phyloP scores from a whole-genome alignment of 306 rosid species.

The Mucuna pruriens region DNA sequence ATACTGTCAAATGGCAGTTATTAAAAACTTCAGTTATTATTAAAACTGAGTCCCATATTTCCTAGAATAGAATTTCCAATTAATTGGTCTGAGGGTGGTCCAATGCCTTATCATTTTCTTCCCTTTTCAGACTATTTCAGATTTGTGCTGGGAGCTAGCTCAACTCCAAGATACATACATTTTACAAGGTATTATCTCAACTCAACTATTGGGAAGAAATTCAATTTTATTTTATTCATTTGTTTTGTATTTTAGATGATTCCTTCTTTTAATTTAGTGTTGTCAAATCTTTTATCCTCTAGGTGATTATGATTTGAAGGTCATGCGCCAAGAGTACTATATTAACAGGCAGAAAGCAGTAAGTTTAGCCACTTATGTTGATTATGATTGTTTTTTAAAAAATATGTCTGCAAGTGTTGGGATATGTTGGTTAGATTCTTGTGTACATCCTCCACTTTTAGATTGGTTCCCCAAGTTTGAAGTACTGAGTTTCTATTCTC shows the following conservation, averaged over 20 bases:
- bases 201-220: slow-evolving; percentile 29
- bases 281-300: slow-evolving; percentile 38
- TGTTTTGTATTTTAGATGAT: neutral
- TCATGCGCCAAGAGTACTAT: slow-evolving; percentile 97
- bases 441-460: slow-evolving; percentile 19
- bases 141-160: slow-evolving; percentile 97
- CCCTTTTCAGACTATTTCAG: slow-evolving; percentile 76
- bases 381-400: slow-evolving; percentile 1
- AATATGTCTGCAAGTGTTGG: slow-evolving; percentile 26
- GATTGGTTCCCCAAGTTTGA: slow-evolving; percentile 23
- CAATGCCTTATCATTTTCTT: slow-evolving; percentile 6
- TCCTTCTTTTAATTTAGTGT: slow-evolving; percentile 30
- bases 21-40: neutral
- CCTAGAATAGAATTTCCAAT: neutral
- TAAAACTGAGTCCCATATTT: neutral
- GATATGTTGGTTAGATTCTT: slow-evolving; percentile 20
- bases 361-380: slow-evolving; percentile 40
- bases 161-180: slow-evolving; percentile 98
- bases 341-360: slow-evolving; percentile 90
- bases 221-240: neutral
- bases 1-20: neutral
- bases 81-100: neutral
- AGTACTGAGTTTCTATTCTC: neutral
- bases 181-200: slow-evolving; percentile 71
- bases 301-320: slow-evolving; percentile 99